These are phyloP conservation scores for Trichosporon ovoides DNA, from an alignment of 1,284 basidiomycete genomes.

Conservation along the genomic window DNA sequence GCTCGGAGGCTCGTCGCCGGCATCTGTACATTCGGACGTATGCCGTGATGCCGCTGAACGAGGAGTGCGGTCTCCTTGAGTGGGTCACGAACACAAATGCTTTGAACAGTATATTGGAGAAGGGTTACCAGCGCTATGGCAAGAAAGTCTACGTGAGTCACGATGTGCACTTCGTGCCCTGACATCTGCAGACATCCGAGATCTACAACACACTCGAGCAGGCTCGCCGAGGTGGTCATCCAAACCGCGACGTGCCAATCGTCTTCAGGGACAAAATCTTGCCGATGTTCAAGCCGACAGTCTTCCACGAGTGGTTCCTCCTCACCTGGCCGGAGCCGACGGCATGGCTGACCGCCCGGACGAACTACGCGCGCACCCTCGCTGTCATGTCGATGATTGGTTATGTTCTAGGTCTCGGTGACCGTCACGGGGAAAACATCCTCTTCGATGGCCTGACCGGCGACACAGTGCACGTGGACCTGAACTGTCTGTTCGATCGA, in stretches of 20 bases:
- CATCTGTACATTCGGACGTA: conserved; percentile 91
- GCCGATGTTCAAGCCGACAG: conserved; percentile 61
- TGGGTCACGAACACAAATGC: conserved; percentile 96
- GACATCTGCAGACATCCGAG: conserved; percentile 50
- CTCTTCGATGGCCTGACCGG: conserved; percentile 83
- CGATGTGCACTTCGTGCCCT: neutral
- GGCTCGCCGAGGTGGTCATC: conserved; percentile 9
- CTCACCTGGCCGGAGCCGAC: conserved; percentile 95
- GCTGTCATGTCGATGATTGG: conserved; percentile 99
- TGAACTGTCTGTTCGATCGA: conserved; percentile 98
- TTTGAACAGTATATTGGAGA: conserved; percentile 70
- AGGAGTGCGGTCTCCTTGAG: conserved; percentile 96
- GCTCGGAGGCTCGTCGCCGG: conserved; percentile 83
- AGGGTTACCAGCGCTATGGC: conserved; percentile 64
- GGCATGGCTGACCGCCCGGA: conserved; percentile 83
- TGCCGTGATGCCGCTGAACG: conserved; percentile 91
- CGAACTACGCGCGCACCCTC: conserved; percentile 79
- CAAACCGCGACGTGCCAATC: conserved; percentile 4
- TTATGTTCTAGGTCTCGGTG: conserved; percentile 93
- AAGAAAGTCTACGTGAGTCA: conserved; percentile 61
- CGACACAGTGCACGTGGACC: conserved; percentile 93
- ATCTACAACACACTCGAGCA: conserved; percentile 55
- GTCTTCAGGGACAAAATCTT: conserved; percentile 63
- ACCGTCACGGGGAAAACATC: conserved; percentile 96
- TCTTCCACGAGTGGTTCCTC: conserved; percentile 97